Conservation (phyloP, 2,329 filamentous ascomycete species). For the Ceratocystis smalleyi region DNA sequence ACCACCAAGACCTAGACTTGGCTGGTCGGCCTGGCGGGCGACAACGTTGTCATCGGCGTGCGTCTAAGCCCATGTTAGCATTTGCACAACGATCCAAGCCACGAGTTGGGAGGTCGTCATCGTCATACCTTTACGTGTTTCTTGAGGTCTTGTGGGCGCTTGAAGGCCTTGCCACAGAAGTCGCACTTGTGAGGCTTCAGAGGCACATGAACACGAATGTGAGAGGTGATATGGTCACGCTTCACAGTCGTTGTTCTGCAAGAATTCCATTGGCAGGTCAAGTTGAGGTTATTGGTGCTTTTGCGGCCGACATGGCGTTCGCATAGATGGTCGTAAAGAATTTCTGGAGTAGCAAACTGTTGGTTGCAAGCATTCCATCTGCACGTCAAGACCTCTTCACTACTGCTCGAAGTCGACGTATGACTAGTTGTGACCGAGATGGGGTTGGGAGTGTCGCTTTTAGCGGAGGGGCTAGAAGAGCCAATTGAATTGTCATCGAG, state of each 20-base stretch:
- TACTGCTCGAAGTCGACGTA: constrained; percentile 24
- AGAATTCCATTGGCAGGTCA: constrained; percentile 93
- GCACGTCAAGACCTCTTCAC: constrained; percentile 44
- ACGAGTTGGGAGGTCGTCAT: constrained; percentile 18
- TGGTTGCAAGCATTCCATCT: constrained; percentile 45
- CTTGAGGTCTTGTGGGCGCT: constrained; percentile 95
- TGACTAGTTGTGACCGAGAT: constrained; percentile 32
- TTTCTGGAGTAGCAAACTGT: constrained; percentile 41
- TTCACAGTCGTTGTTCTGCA: constrained; percentile 96
- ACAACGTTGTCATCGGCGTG: constrained; percentile 88
- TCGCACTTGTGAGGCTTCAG: constrained; percentile 98
- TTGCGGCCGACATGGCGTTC: constrained; percentile 97
- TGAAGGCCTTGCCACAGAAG: constrained; percentile 97
- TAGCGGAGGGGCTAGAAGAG: constrained; percentile 31
- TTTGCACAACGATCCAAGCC: not conserved
- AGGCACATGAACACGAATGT: constrained; percentile 97
- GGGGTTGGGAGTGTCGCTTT: constrained; percentile 38
- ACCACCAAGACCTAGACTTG: constrained; percentile 32
- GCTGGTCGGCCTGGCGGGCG: constrained; percentile 34
- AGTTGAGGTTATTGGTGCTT: constrained; percentile 94
- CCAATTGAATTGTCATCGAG: constrained; percentile 12
- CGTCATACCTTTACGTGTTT: constrained; percentile 76
- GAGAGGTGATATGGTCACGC: constrained; percentile 96
- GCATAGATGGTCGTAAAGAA: constrained; percentile 82
- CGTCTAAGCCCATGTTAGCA: constrained; percentile 33